Conservation (phyloP, 257 asterid species). For the Capsicum baccatum region DNA sequence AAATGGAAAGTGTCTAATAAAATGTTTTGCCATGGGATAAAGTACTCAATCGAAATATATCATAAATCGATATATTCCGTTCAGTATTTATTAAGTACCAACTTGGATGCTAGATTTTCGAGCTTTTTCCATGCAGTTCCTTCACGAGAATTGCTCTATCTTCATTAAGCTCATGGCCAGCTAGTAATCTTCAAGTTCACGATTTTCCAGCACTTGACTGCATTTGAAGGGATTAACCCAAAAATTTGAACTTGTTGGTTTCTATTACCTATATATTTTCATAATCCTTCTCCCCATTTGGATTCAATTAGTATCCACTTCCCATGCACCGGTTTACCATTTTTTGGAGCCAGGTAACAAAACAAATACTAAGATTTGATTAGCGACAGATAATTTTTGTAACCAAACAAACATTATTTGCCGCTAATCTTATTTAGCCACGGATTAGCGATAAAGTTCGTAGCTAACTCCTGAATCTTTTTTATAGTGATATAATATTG, state of each 20-base stretch:
- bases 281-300: slow-evolving; percentile 1
- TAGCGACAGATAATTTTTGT: too few relatives aligned
- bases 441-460: neutral
- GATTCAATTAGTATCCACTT: neutral
- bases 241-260: neutral
- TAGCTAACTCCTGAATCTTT: neutral
- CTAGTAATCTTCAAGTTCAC: slow-evolving; percentile 31
- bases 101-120: slow-evolving; percentile 20
- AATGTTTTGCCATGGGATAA: too few relatives aligned
- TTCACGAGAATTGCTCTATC: slow-evolving; percentile 34
- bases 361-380: too few relatives aligned
- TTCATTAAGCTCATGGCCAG: neutral
- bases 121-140: slow-evolving; percentile 21
- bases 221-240: neutral
- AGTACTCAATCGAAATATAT: too few relatives aligned
- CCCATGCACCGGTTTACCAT: neutral
- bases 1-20: too few relatives aligned
- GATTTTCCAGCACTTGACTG: slow-evolving; percentile 38
- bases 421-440: too few relatives aligned
- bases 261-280: slow-evolving; percentile 1
- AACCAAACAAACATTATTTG: too few relatives aligned
- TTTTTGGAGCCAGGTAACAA: neutral
- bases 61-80: neutral
- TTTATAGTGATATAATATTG: neutral
- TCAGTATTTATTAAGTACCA: neutral